Percentiles rank a stretch among this genome's conserved stretches.
Conservation (phyloP, 2,329 filamentous ascomycete species). For the Colletotrichum musae region DNA sequence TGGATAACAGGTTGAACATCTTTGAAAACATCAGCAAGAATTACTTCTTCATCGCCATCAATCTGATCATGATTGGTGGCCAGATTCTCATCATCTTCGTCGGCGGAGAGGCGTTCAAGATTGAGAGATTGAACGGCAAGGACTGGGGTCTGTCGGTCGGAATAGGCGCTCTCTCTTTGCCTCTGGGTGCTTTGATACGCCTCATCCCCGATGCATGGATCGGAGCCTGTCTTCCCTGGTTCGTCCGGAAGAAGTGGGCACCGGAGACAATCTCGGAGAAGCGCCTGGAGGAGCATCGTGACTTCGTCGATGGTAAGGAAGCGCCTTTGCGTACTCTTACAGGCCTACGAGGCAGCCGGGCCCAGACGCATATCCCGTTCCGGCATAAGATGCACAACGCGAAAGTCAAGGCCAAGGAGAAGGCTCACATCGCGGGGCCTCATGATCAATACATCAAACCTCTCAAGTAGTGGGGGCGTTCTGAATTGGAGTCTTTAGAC, state of each 20-base stretch:
- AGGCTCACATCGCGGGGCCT: conserved; percentile 17
- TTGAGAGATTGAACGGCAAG: conserved; percentile 71
- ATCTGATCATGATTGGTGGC: conserved; percentile 84
- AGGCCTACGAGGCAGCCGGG: conserved; percentile 49
- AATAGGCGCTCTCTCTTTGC: conserved; percentile 81
- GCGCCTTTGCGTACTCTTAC: conserved; percentile 49
- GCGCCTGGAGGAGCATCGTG: conserved; percentile 39
- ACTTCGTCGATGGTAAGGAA: conserved; percentile 43
- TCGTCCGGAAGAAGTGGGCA: conserved; percentile 48
- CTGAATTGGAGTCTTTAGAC: neutral
- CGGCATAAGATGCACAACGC: conserved; percentile 46
- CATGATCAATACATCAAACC: neutral
- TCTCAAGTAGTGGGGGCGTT: conserved; percentile 46
- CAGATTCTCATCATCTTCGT: conserved; percentile 90
- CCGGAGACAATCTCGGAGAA: conserved; percentile 43
- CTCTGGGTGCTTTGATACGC: conserved; percentile 80
- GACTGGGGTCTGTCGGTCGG: conserved; percentile 90
- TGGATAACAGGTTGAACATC: conserved; percentile 91
- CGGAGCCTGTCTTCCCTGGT: conserved; percentile 46
- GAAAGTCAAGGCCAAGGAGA: conserved; percentile 47
- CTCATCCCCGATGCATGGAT: conserved; percentile 77
- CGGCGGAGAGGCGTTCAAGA: conserved; percentile 82
- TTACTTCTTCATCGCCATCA: conserved; percentile 86
- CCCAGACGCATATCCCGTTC: conserved; percentile 50
- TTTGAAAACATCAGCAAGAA: conserved; percentile 86